These are phyloP conservation scores for Sporisorium exsertum DNA, from an alignment of 1,284 basidiomycete species.

Conservation along the genomic window DNA sequence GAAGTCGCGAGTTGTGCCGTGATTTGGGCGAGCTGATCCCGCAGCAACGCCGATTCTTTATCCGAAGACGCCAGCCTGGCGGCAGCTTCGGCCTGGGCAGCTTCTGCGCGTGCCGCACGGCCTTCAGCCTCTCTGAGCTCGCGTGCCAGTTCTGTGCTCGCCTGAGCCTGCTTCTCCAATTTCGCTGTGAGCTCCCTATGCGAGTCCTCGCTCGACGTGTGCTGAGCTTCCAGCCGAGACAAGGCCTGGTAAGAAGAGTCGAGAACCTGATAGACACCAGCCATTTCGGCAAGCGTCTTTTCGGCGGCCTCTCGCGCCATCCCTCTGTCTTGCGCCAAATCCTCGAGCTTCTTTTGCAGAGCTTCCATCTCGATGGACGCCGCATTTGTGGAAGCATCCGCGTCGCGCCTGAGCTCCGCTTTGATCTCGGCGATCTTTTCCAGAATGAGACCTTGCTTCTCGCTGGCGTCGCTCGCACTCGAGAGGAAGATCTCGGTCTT, in stretches of 20 bases:
- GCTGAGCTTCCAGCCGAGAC: slow-evolving; percentile 19
- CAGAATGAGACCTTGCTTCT: slow-evolving; percentile 21
- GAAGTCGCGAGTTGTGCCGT: slow-evolving; percentile 28
- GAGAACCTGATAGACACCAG: slow-evolving; percentile 35
- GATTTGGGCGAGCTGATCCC: slow-evolving; percentile 44
- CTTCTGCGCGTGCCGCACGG: slow-evolving; percentile 14
- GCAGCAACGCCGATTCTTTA: slow-evolving; percentile 34
- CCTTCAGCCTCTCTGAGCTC: slow-evolving; percentile 31
- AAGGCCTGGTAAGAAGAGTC: slow-evolving; percentile 33
- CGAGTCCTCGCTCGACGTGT: slow-evolving; percentile 19
- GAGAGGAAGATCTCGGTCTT: slow-evolving; percentile 62
- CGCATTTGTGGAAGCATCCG: background rate
- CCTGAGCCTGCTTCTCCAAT: slow-evolving; percentile 22
- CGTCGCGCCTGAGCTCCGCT: slow-evolving; percentile 10
- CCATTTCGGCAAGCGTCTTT: slow-evolving; percentile 36
- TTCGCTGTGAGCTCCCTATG: slow-evolving; percentile 9
- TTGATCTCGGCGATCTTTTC: slow-evolving; percentile 29
- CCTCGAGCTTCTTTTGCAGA: slow-evolving; percentile 25
- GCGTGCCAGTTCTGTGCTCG: background rate
- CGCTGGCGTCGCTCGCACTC: slow-evolving; percentile 20
- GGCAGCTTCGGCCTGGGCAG: slow-evolving; percentile 10
- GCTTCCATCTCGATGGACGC: background rate
- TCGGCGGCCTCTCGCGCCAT: slow-evolving; percentile 27
- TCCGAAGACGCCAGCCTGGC: slow-evolving; percentile 8
- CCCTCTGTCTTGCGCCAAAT: slow-evolving; percentile 9